Evolutionary conservation across 257 asterid species (phyloP).

Genomic region (Cinchona pubescens): DNA sequence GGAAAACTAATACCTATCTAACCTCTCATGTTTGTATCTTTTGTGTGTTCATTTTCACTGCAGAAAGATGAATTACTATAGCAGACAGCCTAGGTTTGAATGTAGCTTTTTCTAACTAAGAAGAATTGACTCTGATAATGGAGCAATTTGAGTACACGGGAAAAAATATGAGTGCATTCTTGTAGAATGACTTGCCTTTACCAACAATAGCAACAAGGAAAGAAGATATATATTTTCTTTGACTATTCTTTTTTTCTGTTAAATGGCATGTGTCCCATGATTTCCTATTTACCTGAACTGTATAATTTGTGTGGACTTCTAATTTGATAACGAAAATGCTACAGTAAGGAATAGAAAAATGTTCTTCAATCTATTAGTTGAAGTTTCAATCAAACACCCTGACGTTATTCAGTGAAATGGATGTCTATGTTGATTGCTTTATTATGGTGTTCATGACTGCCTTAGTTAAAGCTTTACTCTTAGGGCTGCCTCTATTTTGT

Average conservation of each 20-base stretch:
- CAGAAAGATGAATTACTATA: background rate
- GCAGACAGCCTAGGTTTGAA: background rate
- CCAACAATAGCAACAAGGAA: background rate
- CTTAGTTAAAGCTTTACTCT: background rate
- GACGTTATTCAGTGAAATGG: background rate
- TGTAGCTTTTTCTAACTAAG: background rate
- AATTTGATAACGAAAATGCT: background rate
- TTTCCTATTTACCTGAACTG: background rate
- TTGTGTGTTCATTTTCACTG: background rate
- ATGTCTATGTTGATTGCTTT: conserved; percentile 3
- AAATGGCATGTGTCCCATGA: background rate
- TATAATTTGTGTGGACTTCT: background rate
- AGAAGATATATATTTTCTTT: background rate
- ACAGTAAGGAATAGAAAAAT: background rate
- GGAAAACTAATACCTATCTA: background rate
- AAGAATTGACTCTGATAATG: background rate
- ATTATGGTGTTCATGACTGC: background rate
- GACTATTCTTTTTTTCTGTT: background rate
- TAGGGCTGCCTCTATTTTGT: background rate
- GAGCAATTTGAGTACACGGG: background rate
- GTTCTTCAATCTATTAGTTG: background rate
- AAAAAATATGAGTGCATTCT: background rate
- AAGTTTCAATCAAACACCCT: background rate
- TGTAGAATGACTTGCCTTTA: background rate
- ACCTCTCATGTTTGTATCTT: background rate